These are phyloP conservation scores for Magnolia sinica DNA, from an alignment of 164 flowering plant genomes.

Conservation along the genomic window DNA sequence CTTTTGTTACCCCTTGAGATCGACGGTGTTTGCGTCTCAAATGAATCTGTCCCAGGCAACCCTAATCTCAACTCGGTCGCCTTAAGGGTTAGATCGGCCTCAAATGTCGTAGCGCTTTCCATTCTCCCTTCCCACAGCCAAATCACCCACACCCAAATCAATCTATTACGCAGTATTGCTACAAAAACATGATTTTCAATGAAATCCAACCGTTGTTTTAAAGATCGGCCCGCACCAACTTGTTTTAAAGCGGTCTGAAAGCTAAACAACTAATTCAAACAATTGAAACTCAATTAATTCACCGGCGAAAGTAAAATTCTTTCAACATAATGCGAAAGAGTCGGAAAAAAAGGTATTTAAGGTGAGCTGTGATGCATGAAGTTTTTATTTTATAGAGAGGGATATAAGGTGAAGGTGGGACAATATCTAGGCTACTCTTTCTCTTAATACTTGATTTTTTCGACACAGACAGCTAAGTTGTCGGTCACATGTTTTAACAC, in stretches of 20 bases:
- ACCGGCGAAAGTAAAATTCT: no score
- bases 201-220: background rate
- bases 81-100: conserved; percentile 47
- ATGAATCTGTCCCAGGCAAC: conserved; percentile 40
- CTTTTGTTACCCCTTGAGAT: conserved; percentile 34
- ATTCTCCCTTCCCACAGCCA: conserved; percentile 1
- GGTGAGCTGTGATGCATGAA: background rate
- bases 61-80: conserved; percentile 69
- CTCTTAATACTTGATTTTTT: conserved; percentile 28
- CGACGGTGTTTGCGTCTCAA: conserved; percentile 16
- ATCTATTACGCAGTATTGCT: background rate
- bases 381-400: conserved; percentile 15
- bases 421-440: conserved; percentile 22
- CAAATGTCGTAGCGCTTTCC: conserved; percentile 16
- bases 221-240: background rate
- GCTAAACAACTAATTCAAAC: no score
- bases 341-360: background rate
- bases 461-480: conserved; percentile 32
- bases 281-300: no score
- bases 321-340: background rate
- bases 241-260: no score
- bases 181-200: background rate
- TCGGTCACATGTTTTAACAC: conserved; percentile 30
- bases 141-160: no score
- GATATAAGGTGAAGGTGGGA: conserved; percentile 4